Conservation (phyloP, 768 basidiomycete species). For the Podaxis sp. region DNA sequence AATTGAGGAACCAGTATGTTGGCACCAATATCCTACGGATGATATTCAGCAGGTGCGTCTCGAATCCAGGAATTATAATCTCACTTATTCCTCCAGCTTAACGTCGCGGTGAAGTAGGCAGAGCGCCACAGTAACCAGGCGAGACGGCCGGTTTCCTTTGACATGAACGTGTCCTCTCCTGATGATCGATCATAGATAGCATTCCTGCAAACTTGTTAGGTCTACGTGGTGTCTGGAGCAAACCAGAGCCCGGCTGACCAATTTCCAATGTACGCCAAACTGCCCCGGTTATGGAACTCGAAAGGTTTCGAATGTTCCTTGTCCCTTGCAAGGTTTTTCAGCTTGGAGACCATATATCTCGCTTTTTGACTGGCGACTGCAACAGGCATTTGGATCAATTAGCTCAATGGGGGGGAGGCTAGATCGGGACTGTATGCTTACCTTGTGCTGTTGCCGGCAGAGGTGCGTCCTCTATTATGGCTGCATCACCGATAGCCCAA, state of each 20-base stretch:
- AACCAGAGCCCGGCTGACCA: slow-evolving; percentile 43
- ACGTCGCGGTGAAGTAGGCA: slow-evolving; percentile 77
- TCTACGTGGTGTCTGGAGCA: not conserved
- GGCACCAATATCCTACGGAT: slow-evolving; percentile 59
- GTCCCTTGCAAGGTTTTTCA: slow-evolving; percentile 64
- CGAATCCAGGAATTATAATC: slow-evolving; percentile 20
- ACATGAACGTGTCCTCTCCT: slow-evolving; percentile 43
- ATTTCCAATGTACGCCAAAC: slow-evolving; percentile 78
- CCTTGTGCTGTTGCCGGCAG: slow-evolving; percentile 89
- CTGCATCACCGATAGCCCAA: slow-evolving; percentile 82
- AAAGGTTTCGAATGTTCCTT: slow-evolving; percentile 52
- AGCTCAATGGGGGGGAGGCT: not conserved
- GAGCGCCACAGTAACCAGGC: slow-evolving; percentile 83
- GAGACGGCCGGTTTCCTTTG: slow-evolving; percentile 62
- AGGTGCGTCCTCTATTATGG: slow-evolving; percentile 51
- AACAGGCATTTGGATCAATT: slow-evolving; percentile 8
- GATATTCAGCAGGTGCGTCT: not conserved
- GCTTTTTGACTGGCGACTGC: slow-evolving; percentile 79
- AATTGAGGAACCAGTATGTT: slow-evolving; percentile 74
- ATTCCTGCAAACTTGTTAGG: slow-evolving; percentile 47
- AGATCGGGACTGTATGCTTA: slow-evolving; percentile 15
- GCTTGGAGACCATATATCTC: slow-evolving; percentile 60
- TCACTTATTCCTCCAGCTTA: slow-evolving; percentile 71
- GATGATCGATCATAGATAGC: slow-evolving; percentile 72
- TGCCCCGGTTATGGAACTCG: slow-evolving; percentile 70